A percentile compares a stretch with the other conserved stretches of the same genome.
Evolutionary conservation across 768 basidiomycete species (phyloP).

Genomic region (Tubosaeta sp.): DNA sequence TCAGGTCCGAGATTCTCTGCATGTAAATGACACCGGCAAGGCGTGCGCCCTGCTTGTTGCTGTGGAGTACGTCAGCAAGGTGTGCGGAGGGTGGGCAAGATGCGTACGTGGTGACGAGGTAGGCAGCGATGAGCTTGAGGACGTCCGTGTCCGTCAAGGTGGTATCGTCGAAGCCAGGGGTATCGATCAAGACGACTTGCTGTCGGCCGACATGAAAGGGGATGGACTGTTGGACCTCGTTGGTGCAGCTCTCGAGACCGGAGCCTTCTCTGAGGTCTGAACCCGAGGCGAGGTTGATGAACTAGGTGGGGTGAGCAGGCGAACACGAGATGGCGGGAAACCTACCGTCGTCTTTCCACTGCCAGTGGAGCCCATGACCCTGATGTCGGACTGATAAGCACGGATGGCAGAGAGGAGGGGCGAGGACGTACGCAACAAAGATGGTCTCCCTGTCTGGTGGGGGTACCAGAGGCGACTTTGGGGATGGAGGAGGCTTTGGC

Average conservation of each 20-base stretch:
- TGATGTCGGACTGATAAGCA: constrained; percentile 26
- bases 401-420: neutral
- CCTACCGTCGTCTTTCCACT: constrained; percentile 34
- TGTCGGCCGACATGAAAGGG: constrained; percentile 29
- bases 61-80: constrained; percentile 17
- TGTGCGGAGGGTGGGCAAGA: neutral
- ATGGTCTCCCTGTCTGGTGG: constrained; percentile 23
- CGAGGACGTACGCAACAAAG: constrained; percentile 24
- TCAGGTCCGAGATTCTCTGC: constrained; percentile 48
- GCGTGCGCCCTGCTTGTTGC: constrained; percentile 33
- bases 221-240: constrained; percentile 27
- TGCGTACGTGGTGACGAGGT: constrained; percentile 31
- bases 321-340: neutral
- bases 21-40: constrained; percentile 50
- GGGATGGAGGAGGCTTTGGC: constrained; percentile 13
- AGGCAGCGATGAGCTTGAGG: constrained; percentile 45
- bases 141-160: constrained; percentile 46
- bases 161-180: constrained; percentile 62
- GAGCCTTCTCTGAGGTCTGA: constrained; percentile 30
- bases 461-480: constrained; percentile 7
- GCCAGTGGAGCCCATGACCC: constrained; percentile 33
- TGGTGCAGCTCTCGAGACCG: constrained; percentile 35
- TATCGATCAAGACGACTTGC: constrained; percentile 51
- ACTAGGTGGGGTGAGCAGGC: constrained; percentile 21
- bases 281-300: constrained; percentile 35